These are phyloP conservation scores for Acacia crassicarpa DNA, from an alignment of 306 rosid species.

Conservation along the genomic window DNA sequence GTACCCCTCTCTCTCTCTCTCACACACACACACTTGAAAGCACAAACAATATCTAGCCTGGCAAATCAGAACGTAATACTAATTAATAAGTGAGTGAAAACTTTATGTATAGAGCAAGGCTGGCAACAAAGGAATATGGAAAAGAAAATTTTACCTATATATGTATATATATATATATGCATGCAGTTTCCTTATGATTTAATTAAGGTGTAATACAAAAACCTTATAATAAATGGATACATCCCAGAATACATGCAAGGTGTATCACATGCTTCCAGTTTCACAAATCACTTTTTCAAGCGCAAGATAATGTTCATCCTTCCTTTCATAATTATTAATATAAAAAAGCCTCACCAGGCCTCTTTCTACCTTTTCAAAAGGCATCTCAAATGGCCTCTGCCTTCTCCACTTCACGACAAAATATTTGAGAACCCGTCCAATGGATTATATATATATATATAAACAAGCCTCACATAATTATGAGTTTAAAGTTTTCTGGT, in stretches of 20 bases:
- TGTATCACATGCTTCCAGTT: constrained; percentile 1
- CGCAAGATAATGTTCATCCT: not conserved
- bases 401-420: not conserved
- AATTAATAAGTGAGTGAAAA: not conserved
- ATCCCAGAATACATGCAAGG: not conserved
- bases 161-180: not conserved
- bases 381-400: not conserved
- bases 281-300: not conserved
- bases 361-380: not conserved
- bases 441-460: not conserved
- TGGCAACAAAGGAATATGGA: constrained; percentile 27
- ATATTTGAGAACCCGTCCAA: not conserved
- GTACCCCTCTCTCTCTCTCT: too few species aligned
- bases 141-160: not conserved
- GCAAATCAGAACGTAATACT: not conserved
- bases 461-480: not conserved
- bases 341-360: not conserved
- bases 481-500: not conserved
- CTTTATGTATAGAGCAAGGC: constrained; percentile 37
- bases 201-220: not conserved
- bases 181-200: constrained; percentile 20
- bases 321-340: not conserved
- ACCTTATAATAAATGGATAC: not conserved
- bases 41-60: not conserved
- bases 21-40: too few species aligned